phyloP scores from a whole-genome alignment of 768 basidiomycete genomes.

The Leccinum pellstonianum region DNA sequence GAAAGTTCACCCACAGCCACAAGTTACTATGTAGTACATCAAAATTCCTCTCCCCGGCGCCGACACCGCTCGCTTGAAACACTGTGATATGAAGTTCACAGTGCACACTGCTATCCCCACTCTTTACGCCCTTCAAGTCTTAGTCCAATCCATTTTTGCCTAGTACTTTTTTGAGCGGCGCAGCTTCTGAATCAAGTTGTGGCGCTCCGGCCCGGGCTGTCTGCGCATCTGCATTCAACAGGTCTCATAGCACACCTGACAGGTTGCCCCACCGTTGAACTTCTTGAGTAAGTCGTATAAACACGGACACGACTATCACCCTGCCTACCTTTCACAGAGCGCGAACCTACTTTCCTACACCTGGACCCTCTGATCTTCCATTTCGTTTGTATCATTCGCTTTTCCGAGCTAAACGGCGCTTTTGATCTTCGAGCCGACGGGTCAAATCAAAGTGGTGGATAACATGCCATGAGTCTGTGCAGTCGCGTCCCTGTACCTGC shows the following conservation, averaged over 20 bases:
- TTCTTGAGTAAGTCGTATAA: background rate
- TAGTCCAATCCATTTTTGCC: background rate
- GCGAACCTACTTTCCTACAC: background rate
- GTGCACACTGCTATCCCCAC: background rate
- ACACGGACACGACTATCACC: background rate
- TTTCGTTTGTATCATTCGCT: background rate
- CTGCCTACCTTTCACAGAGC: background rate
- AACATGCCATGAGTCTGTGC: background rate
- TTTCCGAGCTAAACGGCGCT: background rate
- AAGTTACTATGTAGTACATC: no score
- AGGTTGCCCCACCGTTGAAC: background rate
- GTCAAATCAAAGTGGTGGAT: background rate
- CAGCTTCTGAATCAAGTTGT: background rate
- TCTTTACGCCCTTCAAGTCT: background rate
- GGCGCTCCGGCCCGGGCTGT: no score
- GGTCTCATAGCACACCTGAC: background rate
- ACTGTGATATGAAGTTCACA: background rate
- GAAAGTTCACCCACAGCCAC: background rate
- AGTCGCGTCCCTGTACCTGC: background rate
- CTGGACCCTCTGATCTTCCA: background rate
- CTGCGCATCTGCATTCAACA: no score
- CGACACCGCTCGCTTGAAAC: background rate
- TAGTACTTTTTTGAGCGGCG: background rate
- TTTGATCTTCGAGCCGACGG: background rate
- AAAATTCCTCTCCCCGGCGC: no score